Base-by-base conservation (phyloP, 148 eudicot species). In the Hydrangea macrophylla region DNA sequence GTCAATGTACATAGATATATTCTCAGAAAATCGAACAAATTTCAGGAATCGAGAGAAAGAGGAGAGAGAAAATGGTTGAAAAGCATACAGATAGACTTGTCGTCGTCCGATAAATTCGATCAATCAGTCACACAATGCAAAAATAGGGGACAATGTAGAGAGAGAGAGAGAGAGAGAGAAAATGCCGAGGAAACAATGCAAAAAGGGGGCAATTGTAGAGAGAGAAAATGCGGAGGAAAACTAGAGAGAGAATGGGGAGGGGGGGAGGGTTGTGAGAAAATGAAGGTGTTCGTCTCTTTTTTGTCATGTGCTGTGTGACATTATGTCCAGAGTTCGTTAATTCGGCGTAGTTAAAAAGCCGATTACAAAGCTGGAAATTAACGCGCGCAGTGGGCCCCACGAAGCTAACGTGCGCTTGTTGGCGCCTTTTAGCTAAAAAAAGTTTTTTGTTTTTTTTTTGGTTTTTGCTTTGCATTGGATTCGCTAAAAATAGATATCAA, bases 251-350 rank as follows among this genome's bases (percentile, higher is more conserved):
- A 65, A 60, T n/a, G 40, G 35, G 45, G 20, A 23, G 37, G 68
- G 62, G 40, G 31, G 70, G 62, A 56, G 13, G 53, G 48, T 28
- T 13, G 60, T n/a, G n/a, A n/a, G n/a, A n/a, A 82, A 75, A 72
- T 64, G 65, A 62, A 65, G 81, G 60, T 62, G 72, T 71, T 77
- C 67, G 71, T 64, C 73, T 74, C 40, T 40, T 32, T 54, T 67
- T 23, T 33, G 35, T 33, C 13, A 51, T 36, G 55, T 63, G 64
- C 27, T 55, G 70, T n/a, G n/a, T n/a, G n/a, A n/a, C n/a, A n/a
- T 32, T 60, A 18, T 55, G 60, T 24, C 33, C 70, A 36, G 24
- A 51, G 69, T 65, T 55, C 15, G 59, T n/a, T 36, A 7, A 8
- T 59, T 20, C 31, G 69, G 28, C n/a, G 36, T 23, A 26, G n/a